Evolutionary conservation across 176 grass and related monocot species (phyloP), one percentile per base, ranked within the genome.

Genomic region (Ensete ventricosum): DNA sequence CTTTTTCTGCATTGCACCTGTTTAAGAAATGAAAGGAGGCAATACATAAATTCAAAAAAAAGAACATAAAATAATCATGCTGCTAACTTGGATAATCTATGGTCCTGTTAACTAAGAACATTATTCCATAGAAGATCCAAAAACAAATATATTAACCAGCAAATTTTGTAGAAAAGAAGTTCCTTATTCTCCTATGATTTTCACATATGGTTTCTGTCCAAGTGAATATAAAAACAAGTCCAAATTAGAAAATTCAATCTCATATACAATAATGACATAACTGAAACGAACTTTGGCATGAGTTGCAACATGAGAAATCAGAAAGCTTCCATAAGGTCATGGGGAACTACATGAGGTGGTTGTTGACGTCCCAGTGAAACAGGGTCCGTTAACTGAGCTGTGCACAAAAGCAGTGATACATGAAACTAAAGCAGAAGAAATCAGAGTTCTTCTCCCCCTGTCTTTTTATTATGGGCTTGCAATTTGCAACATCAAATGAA

Each of bases 1-100:
- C 88, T 90, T 78, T 88, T 75, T 72, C 87, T 83, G 80, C 93
- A 97, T 49, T 97, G 87, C 29, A 92, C 76, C 93, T 93, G 85
- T 63, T 82, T 51, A 90, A 79, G 53, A 11, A 52, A 84, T 81
- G 34, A 68, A 2, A 9, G 43, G 10, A 71, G 5, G 1, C 9
- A 17, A 17, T 86, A 51, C 57, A 21, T 68, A 48, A 81, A 52
- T 27, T 26, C 25, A 22, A 73, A 64, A 43, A 19, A 9, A 77
- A 66, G 14, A 2, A 43, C 34, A 43, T 6, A 23, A 52, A 43
- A 17, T 26, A 29, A 43, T 57, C 73, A 75, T 17, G 48, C 13
- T 21, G 23, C 6, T 65, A 26, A 65, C 63, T 65, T 65, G 63
- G 63, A 12, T 26, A 26, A 26, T 27, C 3, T 65, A 23, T 65